Conservation (phyloP, 129 eudicot species). For the Solidago caesia region DNA sequence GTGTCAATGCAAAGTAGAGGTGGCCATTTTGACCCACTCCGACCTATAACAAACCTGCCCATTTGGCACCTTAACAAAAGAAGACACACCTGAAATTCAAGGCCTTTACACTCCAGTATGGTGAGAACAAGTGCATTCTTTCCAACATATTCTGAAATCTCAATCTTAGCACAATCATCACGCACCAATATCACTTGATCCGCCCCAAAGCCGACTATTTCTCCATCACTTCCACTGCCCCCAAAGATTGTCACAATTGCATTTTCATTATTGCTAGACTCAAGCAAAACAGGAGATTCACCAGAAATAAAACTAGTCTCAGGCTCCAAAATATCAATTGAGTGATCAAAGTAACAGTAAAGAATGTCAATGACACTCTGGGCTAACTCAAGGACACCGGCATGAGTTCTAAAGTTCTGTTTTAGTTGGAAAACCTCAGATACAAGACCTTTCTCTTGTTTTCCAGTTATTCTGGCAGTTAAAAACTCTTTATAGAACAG, state of each 20-base stretch:
- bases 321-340: slow-evolving; percentile 55
- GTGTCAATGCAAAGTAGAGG: too few species aligned
- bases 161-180: slow-evolving; percentile 52
- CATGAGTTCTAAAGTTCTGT: slow-evolving; percentile 71
- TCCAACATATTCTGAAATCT: slow-evolving; percentile 53
- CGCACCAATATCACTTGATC: slow-evolving; percentile 83
- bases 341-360: slow-evolving; percentile 53
- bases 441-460: slow-evolving; percentile 49
- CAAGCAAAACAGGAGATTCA: slow-evolving; percentile 60
- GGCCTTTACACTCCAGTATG: slow-evolving; percentile 79
- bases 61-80: neutral
- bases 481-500: slow-evolving; percentile 62
- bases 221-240: slow-evolving; percentile 35
- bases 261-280: slow-evolving; percentile 52
- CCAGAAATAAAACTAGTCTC: slow-evolving; percentile 72
- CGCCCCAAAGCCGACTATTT: slow-evolving; percentile 78
- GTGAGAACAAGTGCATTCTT: slow-evolving; percentile 70
- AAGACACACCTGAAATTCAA: slow-evolving; percentile 63
- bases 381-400: slow-evolving; percentile 65
- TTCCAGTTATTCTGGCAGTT: slow-evolving; percentile 14
- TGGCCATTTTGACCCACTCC: too few species aligned
- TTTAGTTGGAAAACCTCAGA: slow-evolving; percentile 45
- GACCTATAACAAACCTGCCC: neutral
- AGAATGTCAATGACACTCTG: slow-evolving; percentile 67
- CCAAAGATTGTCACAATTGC: slow-evolving; percentile 56